Base-by-base conservation (phyloP, 2,329 filamentous ascomycete species). In the Magnaporthales sp. region DNA sequence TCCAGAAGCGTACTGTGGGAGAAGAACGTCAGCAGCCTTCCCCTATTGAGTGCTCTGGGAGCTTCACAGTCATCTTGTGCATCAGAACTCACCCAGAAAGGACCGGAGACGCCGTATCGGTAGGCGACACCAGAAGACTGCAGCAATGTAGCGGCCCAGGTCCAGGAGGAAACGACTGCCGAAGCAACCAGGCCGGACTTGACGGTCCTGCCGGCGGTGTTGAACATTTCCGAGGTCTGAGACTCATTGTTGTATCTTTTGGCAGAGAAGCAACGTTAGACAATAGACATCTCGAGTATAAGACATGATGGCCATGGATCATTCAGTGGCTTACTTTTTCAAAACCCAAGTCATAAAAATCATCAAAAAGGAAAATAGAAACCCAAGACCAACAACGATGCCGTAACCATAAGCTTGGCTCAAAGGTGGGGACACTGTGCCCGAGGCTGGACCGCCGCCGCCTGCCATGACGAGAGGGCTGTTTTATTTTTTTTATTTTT, bases 141-240 rank as follows among this genome's bases (percentile, higher is more conserved):
- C 2, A 95, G 82, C 1, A 94, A 81, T 0, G 91, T 95, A 26
- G 91, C 92, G 0, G 92, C 92, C 92, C 92, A 96, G 0, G 93
- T 96, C 93, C 93, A 97, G 5, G 90, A 93, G 19, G 90, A 93
- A 3, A 96, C 92, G n/a, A 97, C 93, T 19, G 92, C 93, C 5
- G 91, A 91, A 11, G 91, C 91, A 0, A 96, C 92, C 15, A 97
- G 83, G 60, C 93, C 93, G 9, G 91, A 93, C 75, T 96, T 97
- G 70, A 97, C 91, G 1, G 91, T 93, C 69, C 93, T 84, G 22
- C 92, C 92, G 64, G 93, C 93, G 0, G 93, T 96, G 70, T 86
- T 93, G 82, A 97, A 97, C 86, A 93, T 95, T 79, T 97, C 93
- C 0, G 91, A 93, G 0, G 93, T 97, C 76, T 96, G 92, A 3